phyloP scores from a whole-genome alignment of 2,329 filamentous ascomycete genomes.

The Exophiala calicioides region DNA sequence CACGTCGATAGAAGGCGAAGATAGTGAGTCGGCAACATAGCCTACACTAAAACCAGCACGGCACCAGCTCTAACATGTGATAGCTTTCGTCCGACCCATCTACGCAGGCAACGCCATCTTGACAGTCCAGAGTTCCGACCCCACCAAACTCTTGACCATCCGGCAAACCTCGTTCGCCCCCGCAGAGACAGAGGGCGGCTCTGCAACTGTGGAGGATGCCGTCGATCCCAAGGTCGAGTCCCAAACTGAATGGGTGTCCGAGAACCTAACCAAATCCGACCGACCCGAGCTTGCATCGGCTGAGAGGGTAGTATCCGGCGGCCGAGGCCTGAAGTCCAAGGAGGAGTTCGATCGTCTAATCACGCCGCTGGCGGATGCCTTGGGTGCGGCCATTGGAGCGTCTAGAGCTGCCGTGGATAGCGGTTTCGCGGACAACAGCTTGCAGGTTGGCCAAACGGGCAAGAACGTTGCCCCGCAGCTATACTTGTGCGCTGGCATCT shows the following conservation, averaged over 20 bases:
- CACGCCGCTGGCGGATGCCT: constrained; percentile 83
- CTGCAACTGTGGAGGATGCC: constrained; percentile 76
- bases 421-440: constrained; percentile 95
- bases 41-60: too few relatives aligned
- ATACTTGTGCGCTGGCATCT: constrained; percentile 94
- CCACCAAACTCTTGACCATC: constrained; percentile 85
- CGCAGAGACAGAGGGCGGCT: constrained; percentile 67
- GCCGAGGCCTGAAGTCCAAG: constrained; percentile 94
- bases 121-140: constrained; percentile 86
- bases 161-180: constrained; percentile 88
- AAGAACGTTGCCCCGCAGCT: constrained; percentile 97
- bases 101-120: constrained; percentile 97
- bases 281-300: constrained; percentile 92
- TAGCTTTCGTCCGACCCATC: constrained; percentile 88
- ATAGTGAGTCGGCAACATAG: constrained; percentile 56
- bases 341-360: constrained; percentile 95
- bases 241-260: constrained; percentile 85
- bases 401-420: constrained; percentile 94
- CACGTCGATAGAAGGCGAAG: constrained; percentile 80
- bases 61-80: constrained; percentile 29
- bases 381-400: constrained; percentile 94
- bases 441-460: constrained; percentile 97
- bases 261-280: constrained; percentile 90
- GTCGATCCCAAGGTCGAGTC: constrained; percentile 76
- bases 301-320: constrained; percentile 84